These are phyloP conservation scores for Aurantiochytrium sp. DNA, from an alignment of 108 stramenopile genomes.

Conservation along the genomic window DNA sequence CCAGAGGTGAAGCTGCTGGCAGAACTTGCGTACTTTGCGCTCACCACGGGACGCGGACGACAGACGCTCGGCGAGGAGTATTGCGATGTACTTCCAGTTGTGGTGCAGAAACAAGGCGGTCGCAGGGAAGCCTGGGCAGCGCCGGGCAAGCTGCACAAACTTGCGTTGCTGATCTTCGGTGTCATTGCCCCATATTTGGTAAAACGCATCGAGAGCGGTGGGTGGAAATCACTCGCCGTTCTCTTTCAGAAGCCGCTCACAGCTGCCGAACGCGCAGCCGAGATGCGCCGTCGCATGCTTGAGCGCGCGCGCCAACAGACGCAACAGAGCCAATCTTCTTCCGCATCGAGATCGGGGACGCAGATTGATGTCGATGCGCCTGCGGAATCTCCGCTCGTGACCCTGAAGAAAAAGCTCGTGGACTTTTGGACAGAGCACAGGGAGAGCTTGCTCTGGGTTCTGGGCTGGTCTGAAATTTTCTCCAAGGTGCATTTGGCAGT, in stretches of 20 bases:
- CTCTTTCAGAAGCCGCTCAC: not conserved
- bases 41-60: not conserved
- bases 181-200: not conserved
- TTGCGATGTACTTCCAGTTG: not conserved
- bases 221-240: not conserved
- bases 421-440: not conserved
- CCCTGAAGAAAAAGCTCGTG: not conserved
- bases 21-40: not conserved
- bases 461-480: not conserved
- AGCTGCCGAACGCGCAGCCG: not conserved
- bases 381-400: too few species aligned
- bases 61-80: conserved; percentile 11
- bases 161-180: not conserved
- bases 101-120: not conserved
- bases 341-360: not conserved
- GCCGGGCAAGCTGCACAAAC: not conserved
- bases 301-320: not conserved
- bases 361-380: not conserved
- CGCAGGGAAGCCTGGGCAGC: not conserved
- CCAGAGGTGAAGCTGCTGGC: conserved; percentile 2
- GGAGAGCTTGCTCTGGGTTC: not conserved
- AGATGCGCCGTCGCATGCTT: not conserved
- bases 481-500: not conserved
- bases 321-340: not conserved
- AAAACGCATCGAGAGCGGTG: not conserved